These are phyloP conservation scores for Actinomucor elegans DNA, from an alignment of 371 early-diverging fungal species.

Conservation along the genomic window DNA sequence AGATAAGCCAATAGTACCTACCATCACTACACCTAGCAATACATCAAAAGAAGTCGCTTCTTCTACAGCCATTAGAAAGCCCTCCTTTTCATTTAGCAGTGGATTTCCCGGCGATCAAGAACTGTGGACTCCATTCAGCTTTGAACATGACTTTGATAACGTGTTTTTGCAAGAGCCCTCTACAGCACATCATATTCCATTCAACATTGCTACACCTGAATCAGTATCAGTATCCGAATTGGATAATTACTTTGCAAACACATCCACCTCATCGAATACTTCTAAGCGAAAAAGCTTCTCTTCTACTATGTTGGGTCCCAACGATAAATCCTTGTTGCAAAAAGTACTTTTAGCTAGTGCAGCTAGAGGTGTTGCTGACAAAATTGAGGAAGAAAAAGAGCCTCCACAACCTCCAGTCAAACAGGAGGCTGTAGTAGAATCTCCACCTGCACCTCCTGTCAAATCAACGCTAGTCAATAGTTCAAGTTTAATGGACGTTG, in stretches of 20 bases:
- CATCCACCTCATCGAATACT: conserved; percentile 2
- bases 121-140: conserved; percentile 44
- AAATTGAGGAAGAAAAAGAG: conserved; percentile 16
- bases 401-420: neutral
- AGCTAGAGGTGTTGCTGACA: conserved; percentile 29
- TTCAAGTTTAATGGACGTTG: conserved; percentile 14
- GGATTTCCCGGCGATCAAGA: conserved; percentile 40
- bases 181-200: conserved; percentile 22
- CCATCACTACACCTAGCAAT: neutral
- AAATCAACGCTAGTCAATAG: neutral
- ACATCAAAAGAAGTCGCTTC: neutral
- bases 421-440: neutral
- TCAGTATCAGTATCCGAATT: conserved; percentile 48
- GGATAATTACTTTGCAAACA: conserved; percentile 40
- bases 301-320: conserved; percentile 20
- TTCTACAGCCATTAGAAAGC: conserved; percentile 4
- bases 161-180: conserved; percentile 36
- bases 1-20: neutral
- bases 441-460: neutral
- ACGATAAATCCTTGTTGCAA: conserved; percentile 36
- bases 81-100: conserved; percentile 26
- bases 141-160: conserved; percentile 48
- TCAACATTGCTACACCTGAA: conserved; percentile 49
- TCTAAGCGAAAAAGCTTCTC: conserved; percentile 24
- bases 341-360: conserved; percentile 33